A percentile compares a stretch with the other conserved stretches of the same genome.
These are phyloP conservation scores for Oemleria cerasiformis DNA, from an alignment of 306 rosid species.

Conservation along the genomic window DNA sequence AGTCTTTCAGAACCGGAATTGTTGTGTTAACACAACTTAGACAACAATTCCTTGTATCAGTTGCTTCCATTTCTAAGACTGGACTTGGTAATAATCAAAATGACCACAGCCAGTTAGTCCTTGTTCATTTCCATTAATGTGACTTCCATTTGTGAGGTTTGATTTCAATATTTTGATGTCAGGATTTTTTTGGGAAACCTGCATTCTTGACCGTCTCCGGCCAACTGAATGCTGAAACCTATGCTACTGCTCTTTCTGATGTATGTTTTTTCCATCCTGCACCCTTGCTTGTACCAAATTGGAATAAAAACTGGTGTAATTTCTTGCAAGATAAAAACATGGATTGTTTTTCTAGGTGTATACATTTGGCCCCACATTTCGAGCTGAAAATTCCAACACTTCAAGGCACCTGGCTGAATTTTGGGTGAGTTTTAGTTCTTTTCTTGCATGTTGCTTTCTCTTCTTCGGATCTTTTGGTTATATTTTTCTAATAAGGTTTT, in stretches of 20 bases:
- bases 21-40: neutral
- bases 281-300: slow-evolving; percentile 13
- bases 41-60: neutral
- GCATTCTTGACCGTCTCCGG: slow-evolving; percentile 97
- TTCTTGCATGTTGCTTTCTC: slow-evolving; percentile 10
- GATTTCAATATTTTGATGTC: slow-evolving; percentile 33
- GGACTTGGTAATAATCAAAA: neutral
- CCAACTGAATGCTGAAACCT: slow-evolving; percentile 95
- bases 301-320: neutral
- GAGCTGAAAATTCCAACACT: slow-evolving; percentile 96
- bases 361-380: slow-evolving; percentile 95
- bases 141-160: slow-evolving; percentile 12
- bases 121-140: neutral
- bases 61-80: neutral
- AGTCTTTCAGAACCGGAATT: neutral
- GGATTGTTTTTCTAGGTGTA: slow-evolving; percentile 51
- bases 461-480: slow-evolving; percentile 13
- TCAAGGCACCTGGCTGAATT: slow-evolving; percentile 97
- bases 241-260: slow-evolving; percentile 96
- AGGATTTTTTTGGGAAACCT: slow-evolving; percentile 94
- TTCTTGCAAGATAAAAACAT: slow-evolving; percentile 6
- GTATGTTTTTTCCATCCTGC: slow-evolving; percentile 38
- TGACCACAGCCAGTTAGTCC: neutral
- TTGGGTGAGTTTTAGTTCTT: slow-evolving; percentile 59
- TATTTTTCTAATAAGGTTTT: slow-evolving; percentile 16